These are phyloP conservation scores for Neofusicoccum parvum DNA, from an alignment of 2,329 filamentous ascomycete genomes.

Conservation along the genomic window DNA sequence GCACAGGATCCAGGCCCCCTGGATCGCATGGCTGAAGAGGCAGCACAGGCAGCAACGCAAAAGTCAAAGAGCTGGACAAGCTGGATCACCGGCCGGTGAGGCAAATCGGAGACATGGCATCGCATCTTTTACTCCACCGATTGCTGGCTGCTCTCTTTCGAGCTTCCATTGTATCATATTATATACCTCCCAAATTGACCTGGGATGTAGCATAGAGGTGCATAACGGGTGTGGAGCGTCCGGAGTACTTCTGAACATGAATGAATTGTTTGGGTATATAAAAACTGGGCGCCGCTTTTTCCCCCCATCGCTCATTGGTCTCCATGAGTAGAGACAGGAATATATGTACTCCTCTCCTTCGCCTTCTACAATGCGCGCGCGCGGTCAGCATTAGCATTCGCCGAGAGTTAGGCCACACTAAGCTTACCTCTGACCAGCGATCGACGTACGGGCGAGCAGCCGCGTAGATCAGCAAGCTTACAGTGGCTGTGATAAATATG, in stretches of 20 bases:
- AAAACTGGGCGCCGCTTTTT: not conserved
- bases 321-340: slow-evolving; percentile 48
- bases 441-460: slow-evolving; percentile 61
- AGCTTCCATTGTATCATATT: slow-evolving; percentile 21
- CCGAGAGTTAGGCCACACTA: not conserved
- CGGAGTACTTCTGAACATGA: slow-evolving; percentile 19
- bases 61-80: slow-evolving; percentile 49
- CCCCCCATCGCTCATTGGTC: slow-evolving; percentile 27
- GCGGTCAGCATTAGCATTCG: slow-evolving; percentile 1
- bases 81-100: slow-evolving; percentile 45
- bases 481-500: slow-evolving; percentile 66
- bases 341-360: slow-evolving; percentile 54
- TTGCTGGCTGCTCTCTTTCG: not conserved
- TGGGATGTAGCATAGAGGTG: slow-evolving; percentile 21
- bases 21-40: slow-evolving; percentile 48
- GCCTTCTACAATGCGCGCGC: slow-evolving; percentile 39
- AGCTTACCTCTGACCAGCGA: slow-evolving; percentile 55
- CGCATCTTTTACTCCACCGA: not conserved
- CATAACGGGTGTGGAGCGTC: slow-evolving; percentile 20
- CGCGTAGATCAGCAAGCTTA: slow-evolving; percentile 63
- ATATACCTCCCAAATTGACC: slow-evolving; percentile 18
- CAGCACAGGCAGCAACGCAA: slow-evolving; percentile 38
- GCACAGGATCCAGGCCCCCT: slow-evolving; percentile 49
- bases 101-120: slow-evolving; percentile 28
- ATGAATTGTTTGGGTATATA: slow-evolving; percentile 19